Evolutionary conservation across 805 yeast species (phyloP).

Genomic region (Starmera amethionina): DNA sequence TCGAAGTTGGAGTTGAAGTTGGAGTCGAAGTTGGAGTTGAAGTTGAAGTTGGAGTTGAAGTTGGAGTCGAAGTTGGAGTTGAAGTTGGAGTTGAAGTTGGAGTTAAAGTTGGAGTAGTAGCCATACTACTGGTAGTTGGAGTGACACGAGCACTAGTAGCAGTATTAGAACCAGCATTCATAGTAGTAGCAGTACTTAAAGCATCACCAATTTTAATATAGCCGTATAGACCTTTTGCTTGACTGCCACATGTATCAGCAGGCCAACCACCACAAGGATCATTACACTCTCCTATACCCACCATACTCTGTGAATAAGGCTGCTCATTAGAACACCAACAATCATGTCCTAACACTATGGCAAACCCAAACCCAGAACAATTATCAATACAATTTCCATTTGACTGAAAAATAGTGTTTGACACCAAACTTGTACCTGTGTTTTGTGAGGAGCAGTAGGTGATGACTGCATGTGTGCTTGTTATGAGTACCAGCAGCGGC

Average conservation of each 20-base stretch:
- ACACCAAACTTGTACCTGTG: slow-evolving; percentile 22
- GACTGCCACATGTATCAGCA: slow-evolving; percentile 32
- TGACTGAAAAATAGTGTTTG: slow-evolving; percentile 23
- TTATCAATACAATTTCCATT: slow-evolving; percentile 42
- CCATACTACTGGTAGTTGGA: neutral
- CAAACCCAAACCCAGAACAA: slow-evolving; percentile 42
- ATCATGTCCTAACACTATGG: slow-evolving; percentile 35
- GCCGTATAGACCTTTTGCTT: slow-evolving; percentile 37
- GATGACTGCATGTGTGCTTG: neutral
- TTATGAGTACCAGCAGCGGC: neutral
- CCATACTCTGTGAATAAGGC: slow-evolving; percentile 30
- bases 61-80: neutral
- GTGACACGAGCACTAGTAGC: neutral
- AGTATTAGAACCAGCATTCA: neutral
- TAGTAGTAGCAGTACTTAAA: slow-evolving; percentile 2
- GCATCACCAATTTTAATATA: slow-evolving; percentile 34
- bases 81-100: neutral
- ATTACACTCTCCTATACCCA: slow-evolving; percentile 21
- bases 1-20: neutral
- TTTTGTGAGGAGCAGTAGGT: slow-evolving; percentile 29
- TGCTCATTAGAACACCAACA: slow-evolving; percentile 56
- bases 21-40: neutral
- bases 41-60: slow-evolving; percentile 1
- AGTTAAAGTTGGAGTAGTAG: neutral
- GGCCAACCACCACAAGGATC: slow-evolving; percentile 35